Percentiles rank a stretch among this genome's conserved stretches.
These are phyloP conservation scores for Cladosporium oxysporum DNA, from an alignment of 2,329 filamentous ascomycete genomes.

Conservation along the genomic window DNA sequence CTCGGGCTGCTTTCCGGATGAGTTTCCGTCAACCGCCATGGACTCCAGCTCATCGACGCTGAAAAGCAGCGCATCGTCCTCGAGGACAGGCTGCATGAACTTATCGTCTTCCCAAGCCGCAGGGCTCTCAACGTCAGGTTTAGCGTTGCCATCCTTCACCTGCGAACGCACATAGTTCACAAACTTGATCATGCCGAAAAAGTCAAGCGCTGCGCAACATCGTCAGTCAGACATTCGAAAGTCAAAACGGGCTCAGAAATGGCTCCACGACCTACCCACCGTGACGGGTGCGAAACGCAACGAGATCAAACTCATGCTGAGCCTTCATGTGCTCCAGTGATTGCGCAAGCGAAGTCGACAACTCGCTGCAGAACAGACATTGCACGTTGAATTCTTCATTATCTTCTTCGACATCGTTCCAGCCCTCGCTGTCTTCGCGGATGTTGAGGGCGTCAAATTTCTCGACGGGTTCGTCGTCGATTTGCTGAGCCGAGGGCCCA, in stretches of 20 bases:
- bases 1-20: constrained; percentile 12
- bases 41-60: constrained; percentile 74
- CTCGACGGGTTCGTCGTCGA: constrained; percentile 24
- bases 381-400: constrained; percentile 41
- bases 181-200: constrained; percentile 47
- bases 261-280: constrained; percentile 34
- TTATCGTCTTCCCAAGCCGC: constrained; percentile 72
- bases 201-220: constrained; percentile 42
- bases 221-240: not conserved
- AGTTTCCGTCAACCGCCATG: not conserved
- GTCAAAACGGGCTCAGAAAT: not conserved
- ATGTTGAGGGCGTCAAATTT: constrained; percentile 29
- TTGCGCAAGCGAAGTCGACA: constrained; percentile 34
- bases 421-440: constrained; percentile 42
- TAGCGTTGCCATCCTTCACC: constrained; percentile 40
- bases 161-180: constrained; percentile 53
- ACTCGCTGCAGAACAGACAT: constrained; percentile 44
- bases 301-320: constrained; percentile 45
- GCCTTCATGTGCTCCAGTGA: constrained; percentile 43
- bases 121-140: constrained; percentile 60
- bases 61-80: constrained; percentile 87
- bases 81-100: constrained; percentile 79
- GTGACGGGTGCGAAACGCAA: constrained; percentile 36
- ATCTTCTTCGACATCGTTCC: constrained; percentile 48
- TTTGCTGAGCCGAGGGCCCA: not conserved